Evolutionary conservation across 805 yeast species (phyloP).

Genomic region (Barnettozyma sucrosica): DNA sequence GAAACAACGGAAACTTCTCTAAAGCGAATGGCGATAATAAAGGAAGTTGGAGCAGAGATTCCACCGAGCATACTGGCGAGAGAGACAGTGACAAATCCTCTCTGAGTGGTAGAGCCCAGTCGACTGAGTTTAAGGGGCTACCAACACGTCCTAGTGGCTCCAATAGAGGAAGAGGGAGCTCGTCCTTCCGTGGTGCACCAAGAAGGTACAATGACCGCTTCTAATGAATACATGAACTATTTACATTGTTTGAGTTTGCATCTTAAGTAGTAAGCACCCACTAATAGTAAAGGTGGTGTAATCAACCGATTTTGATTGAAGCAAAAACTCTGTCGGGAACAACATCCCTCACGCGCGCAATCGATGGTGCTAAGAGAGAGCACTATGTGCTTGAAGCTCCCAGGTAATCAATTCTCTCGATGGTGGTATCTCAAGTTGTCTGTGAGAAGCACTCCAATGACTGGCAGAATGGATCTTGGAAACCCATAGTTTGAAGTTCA

Average conservation of each 20-base stretch:
- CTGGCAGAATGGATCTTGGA: too few species aligned
- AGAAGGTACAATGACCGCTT: neutral
- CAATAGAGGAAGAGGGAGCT: neutral
- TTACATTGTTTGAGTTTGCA: neutral
- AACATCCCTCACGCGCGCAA: too few species aligned
- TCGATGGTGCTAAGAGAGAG: too few species aligned
- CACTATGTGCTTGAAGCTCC: too few species aligned
- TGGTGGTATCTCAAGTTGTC: too few species aligned
- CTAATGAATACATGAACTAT: neutral
- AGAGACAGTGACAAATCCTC: neutral
- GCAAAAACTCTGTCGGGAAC: too few species aligned
- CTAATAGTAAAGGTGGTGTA: too few species aligned
- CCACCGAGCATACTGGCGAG: neutral
- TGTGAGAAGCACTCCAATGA: too few species aligned
- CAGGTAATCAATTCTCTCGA: too few species aligned
- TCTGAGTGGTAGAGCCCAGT: neutral
- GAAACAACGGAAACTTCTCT: neutral
- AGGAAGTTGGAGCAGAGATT: neutral
- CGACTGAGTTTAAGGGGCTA: neutral
- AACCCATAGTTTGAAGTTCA: too few species aligned
- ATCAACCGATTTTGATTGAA: too few species aligned
- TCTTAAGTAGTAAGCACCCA: too few species aligned
- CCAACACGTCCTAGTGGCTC: neutral
- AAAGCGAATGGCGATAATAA: neutral
- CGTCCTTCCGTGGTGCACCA: neutral